Evolutionary conservation across 495 filamentous ascomycete genomes (phyloP), one percentile per base, ranked within the genome.

Genomic region (Massariosphaeria phaeospora): DNA sequence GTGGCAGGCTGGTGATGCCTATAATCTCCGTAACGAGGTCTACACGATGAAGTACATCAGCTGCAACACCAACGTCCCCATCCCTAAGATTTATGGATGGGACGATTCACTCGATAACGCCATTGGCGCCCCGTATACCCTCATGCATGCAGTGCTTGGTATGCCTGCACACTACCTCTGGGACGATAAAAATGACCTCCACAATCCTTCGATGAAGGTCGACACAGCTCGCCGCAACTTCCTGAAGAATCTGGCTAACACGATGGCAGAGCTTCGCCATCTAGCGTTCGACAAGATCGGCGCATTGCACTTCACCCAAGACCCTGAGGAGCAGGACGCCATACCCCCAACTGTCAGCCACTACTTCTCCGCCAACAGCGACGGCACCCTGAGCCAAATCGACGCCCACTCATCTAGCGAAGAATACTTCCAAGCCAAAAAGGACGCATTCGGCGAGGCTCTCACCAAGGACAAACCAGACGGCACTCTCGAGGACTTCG

Each of bases 81-180:
- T 58, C 13, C 47, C 48, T 26, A 26, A 52, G 41, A 39, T 52
- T n/a, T 7, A 45, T 1, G 9, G 12, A 13, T 52, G 6, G 11
- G 48, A 58, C 25, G 24, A 36, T 8, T 17, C 55, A 1, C 23
- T 45, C 3, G 5, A 29, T 8, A 58, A 58, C 20, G 25, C 30
- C 12, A 51, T 58, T n/a, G 47, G 38, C 0, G 47, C 47, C 3
- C 55, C 54, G 7, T 58, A 52, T 34, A 58, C 52, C 21, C 18
- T 58, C 17, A 58, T 58, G 55, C 18, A 21, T 12, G n/a, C 9
- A 24, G 12, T 45, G 25, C 24, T 12, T 45, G 50, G 50, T 54
- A 10, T n/a, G 20, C 9, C 15, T n/a, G n/a, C 18, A 17, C 12
- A 3, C 33, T 52, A 10, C 9, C 23, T 6, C 6, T 8, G 11